These are phyloP conservation scores for Rutstroemia sp. DNA, from an alignment of 2,329 filamentous ascomycete genomes.

Conservation along the genomic window DNA sequence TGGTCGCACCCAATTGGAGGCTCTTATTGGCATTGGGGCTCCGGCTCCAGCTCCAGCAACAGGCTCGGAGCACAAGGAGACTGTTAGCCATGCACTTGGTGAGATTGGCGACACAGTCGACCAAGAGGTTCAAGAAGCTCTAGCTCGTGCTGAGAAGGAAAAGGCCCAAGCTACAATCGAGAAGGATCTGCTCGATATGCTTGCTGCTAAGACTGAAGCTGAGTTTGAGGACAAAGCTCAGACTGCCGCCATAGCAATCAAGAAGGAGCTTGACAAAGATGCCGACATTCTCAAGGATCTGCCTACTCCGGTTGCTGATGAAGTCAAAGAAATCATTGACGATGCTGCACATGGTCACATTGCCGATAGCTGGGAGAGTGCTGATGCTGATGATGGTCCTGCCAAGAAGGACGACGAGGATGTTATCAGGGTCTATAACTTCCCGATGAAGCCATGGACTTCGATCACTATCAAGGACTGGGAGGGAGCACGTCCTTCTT, in stretches of 20 bases:
- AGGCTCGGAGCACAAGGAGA: conserved; percentile 42
- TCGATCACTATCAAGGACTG: conserved; percentile 67
- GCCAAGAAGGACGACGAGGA: conserved; percentile 59
- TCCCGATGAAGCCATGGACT: conserved; percentile 94
- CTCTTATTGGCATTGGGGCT: conserved; percentile 25
- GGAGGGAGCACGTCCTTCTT: conserved; percentile 49
- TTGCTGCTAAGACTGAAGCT: conserved; percentile 44
- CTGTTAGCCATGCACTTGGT: conserved; percentile 55
- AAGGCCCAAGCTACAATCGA: conserved; percentile 42
- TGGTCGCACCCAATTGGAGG: conserved; percentile 32
- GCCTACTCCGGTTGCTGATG: conserved; percentile 44
- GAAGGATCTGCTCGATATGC: conserved; percentile 42
- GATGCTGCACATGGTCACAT: conserved; percentile 48
- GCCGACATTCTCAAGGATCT: conserved; percentile 49
- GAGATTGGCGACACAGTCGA: conserved; percentile 4
- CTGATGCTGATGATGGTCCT: conserved; percentile 55
- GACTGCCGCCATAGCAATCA: conserved; percentile 40
- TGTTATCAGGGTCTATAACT: conserved; percentile 80
- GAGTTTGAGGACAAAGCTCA: conserved; percentile 46
- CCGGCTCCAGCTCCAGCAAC: conserved; percentile 12
- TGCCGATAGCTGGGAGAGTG: conserved; percentile 89
- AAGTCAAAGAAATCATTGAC: conserved; percentile 50
- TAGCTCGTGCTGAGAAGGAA: conserved; percentile 44
- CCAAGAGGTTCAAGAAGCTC: conserved; percentile 32
- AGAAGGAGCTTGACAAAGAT: conserved; percentile 48